These are phyloP conservation scores for Ceratonia siliqua DNA, from an alignment of 306 rosid genomes.

Conservation along the genomic window DNA sequence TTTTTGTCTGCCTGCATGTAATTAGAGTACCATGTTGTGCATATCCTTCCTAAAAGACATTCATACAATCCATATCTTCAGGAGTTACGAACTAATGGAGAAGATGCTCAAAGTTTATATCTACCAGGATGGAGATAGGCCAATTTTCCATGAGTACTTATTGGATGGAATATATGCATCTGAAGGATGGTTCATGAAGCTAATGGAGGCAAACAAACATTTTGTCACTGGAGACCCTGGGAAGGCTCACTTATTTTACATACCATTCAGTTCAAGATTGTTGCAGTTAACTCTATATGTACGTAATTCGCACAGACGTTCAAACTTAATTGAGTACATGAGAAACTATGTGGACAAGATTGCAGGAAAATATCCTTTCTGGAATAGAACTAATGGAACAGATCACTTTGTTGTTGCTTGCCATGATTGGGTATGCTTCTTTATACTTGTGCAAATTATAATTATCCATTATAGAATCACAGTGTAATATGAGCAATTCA, in stretches of 20 bases:
- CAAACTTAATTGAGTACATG: conserved; percentile 68
- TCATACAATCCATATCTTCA: conserved; percentile 34
- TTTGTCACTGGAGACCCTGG: conserved; percentile 64
- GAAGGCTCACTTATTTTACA: conserved; percentile 87
- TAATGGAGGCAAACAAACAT: conserved; percentile 65
- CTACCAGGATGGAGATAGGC: conserved; percentile 78
- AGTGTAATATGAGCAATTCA: neutral
- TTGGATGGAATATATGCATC: conserved; percentile 91
- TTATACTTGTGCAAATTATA: conserved; percentile 18
- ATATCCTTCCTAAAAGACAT: conserved; percentile 24
- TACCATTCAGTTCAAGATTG: conserved; percentile 90
- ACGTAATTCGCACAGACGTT: conserved; percentile 64
- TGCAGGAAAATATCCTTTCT: conserved; percentile 69
- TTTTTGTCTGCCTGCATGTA: neutral
- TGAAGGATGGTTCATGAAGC: conserved; percentile 97
- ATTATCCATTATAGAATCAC: neutral
- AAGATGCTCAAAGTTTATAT: conserved; percentile 72
- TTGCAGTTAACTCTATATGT: conserved; percentile 72
- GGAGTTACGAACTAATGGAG: conserved; percentile 97
- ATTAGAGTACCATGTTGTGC: conserved; percentile 19
- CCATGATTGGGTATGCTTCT: conserved; percentile 91
- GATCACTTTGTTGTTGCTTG: conserved; percentile 97
- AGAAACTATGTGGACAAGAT: conserved; percentile 58
- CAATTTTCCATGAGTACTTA: conserved; percentile 75
- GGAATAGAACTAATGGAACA: conserved; percentile 89